Evolutionary conservation across 1,284 basidiomycete species (phyloP), one percentile per base, ranked within the genome.

Genomic region (Ganoderma lucidum): DNA sequence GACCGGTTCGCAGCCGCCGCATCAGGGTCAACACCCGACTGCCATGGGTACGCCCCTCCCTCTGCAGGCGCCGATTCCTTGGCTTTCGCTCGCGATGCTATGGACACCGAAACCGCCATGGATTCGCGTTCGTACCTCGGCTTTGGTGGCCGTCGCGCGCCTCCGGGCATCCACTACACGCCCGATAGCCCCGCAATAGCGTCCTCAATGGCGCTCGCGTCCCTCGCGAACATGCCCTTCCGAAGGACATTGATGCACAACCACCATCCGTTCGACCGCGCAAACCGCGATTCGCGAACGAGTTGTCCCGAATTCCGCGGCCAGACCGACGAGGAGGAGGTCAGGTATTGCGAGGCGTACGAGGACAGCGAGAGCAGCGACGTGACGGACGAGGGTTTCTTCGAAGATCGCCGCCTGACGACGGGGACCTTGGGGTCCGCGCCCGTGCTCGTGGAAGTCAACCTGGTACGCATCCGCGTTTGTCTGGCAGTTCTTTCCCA

Each of bases 391-490:
- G 78, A 79, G 60, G 77, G 77, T 4, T 78, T 79, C 68, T 80
- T 73, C 66, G 79, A 80, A 69, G 79, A 74, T 51, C 70, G 70
- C 17, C 74, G 72, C 42, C 39, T 74, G 53, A 77, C 76, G 19
- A 72, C 72, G 17, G 67, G 64, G 64, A 75, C 76, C 60, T 73
- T 70, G 63, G 72, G 74, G 45, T 76, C 72, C 59, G 71, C 76
- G 35, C 79, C 79, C 3, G 73, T 79, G 59, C 73, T 77, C 60
- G 79, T 80, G 48, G 76, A 81, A 65, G 71, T 80, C 17, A 79
- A 80, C 63, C 62, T 80, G 69, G 80, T 81, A 59, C 55, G 80
- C 72, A 6, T 48, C 28, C 44, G n/a, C 44, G 62, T 39, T 53
- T 69, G 10, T 35, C 60, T 67, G 56, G 32, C 41, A 30, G 58